These are phyloP conservation scores for Delitschia confertaspora DNA, from an alignment of 495 filamentous ascomycete species.

Conservation along the genomic window DNA sequence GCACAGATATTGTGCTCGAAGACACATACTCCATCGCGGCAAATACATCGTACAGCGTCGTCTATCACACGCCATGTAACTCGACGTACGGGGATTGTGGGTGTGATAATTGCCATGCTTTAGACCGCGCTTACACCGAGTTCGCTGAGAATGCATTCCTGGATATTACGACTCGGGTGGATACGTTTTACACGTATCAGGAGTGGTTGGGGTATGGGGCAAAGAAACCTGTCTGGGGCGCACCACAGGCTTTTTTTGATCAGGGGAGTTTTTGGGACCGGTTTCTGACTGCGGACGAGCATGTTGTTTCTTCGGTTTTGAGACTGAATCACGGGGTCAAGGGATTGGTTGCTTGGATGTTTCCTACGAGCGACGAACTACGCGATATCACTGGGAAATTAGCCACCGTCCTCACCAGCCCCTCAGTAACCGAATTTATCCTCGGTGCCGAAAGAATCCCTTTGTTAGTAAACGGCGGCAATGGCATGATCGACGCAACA, in stretches of 20 bases:
- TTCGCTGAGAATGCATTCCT: slow-evolving; percentile 38
- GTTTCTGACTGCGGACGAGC: slow-evolving; percentile 48
- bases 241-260: slow-evolving; percentile 56
- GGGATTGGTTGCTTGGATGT: slow-evolving; percentile 45
- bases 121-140: slow-evolving; percentile 12
- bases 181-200: slow-evolving; percentile 41
- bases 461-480: slow-evolving; percentile 5
- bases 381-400: slow-evolving; percentile 34
- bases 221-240: slow-evolving; percentile 49
- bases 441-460: slow-evolving; percentile 29
- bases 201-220: slow-evolving; percentile 32
- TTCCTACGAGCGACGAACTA: slow-evolving; percentile 39
- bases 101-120: slow-evolving; percentile 54
- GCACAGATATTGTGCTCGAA: slow-evolving; percentile 57
- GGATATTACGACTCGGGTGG: slow-evolving; percentile 49
- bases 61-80: slow-evolving; percentile 50
- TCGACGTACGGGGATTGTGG: slow-evolving; percentile 61
- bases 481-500: slow-evolving; percentile 15
- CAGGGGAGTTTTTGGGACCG: slow-evolving; percentile 50
- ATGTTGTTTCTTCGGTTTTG: slow-evolving; percentile 50
- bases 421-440: slow-evolving; percentile 36
- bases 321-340: slow-evolving; percentile 56
- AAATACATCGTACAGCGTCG: slow-evolving; percentile 40
- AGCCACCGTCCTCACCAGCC: background rate
- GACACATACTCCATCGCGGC: slow-evolving; percentile 60